Evolutionary conservation across 352 stramenopile genomes (phyloP).

Genomic region (Phytophthora macrochlamydospora): DNA sequence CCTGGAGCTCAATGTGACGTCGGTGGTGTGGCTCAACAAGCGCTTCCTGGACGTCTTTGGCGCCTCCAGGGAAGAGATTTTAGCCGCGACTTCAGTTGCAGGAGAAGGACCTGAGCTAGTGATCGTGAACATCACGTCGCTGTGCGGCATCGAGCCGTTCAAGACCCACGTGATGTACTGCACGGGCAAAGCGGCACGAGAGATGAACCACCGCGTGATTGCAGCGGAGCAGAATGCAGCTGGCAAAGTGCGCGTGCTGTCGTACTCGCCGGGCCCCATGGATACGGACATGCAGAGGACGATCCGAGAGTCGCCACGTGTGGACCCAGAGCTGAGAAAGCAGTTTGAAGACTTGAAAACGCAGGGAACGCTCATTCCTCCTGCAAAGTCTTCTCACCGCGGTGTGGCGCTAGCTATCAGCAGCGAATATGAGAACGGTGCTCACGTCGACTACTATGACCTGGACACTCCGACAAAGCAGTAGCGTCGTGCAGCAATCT

Average conservation of each 20-base stretch:
- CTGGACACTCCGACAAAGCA: slow-evolving; percentile 22
- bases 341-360: slow-evolving; percentile 65
- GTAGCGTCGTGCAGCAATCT: neutral
- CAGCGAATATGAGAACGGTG: slow-evolving; percentile 57
- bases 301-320: slow-evolving; percentile 56
- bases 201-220: slow-evolving; percentile 87
- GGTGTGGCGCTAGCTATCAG: slow-evolving; percentile 62
- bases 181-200: slow-evolving; percentile 81
- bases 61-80: slow-evolving; percentile 45
- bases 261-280: slow-evolving; percentile 89
- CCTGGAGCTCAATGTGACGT: slow-evolving; percentile 89
- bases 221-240: slow-evolving; percentile 55
- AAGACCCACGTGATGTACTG: slow-evolving; percentile 84
- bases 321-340: slow-evolving; percentile 41
- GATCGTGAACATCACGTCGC: slow-evolving; percentile 82
- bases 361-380: slow-evolving; percentile 54
- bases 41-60: slow-evolving; percentile 70
- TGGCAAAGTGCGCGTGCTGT: slow-evolving; percentile 63
- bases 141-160: slow-evolving; percentile 84
- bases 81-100: neutral
- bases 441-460: slow-evolving; percentile 86
- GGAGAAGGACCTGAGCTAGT: slow-evolving; percentile 17
- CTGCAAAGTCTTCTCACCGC: slow-evolving; percentile 58
- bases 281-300: slow-evolving; percentile 85
- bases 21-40: slow-evolving; percentile 85